phyloP scores from a whole-genome alignment of 352 stramenopile genomes.

The Pythium vanterpoolii region DNA sequence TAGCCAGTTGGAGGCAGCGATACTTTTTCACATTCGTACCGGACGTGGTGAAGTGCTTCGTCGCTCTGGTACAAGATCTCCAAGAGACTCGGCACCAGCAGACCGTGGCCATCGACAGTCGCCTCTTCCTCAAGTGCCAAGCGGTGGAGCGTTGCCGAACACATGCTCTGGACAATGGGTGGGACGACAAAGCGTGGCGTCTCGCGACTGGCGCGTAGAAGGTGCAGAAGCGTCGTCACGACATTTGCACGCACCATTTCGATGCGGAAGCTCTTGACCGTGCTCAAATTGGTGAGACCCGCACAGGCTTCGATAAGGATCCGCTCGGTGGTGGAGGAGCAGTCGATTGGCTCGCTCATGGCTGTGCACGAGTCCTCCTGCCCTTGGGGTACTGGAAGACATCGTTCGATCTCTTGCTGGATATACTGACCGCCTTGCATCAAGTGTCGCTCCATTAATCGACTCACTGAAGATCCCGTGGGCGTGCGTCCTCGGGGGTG shows the following conservation, averaged over 20 bases:
- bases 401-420: constrained; percentile 46
- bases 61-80: constrained; percentile 52
- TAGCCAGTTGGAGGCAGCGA: constrained; percentile 34
- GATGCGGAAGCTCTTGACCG: constrained; percentile 46
- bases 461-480: constrained; percentile 7
- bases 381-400: constrained; percentile 7
- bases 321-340: constrained; percentile 19
- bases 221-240: constrained; percentile 45
- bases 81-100: constrained; percentile 55
- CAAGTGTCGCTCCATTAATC: constrained; percentile 50
- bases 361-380: no score
- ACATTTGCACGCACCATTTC: constrained; percentile 55
- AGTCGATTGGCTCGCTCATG: not conserved
- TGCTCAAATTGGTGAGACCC: constrained; percentile 71
- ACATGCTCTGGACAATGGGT: constrained; percentile 36
- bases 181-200: not conserved
- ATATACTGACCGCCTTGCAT: constrained; percentile 58
- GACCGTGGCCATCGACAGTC: constrained; percentile 27
- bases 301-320: constrained; percentile 57
- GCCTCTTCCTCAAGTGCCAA: constrained; percentile 59
- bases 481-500: not conserved
- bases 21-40: constrained; percentile 73
- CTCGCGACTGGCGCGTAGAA: constrained; percentile 32
- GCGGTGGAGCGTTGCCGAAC: constrained; percentile 64
- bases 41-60: constrained; percentile 65